Percentiles rank a stretch among this genome's conserved stretches.
Conservation (phyloP, 2,329 filamentous ascomycete genomes). For the Hawksworthiomyces lignivorus region DNA sequence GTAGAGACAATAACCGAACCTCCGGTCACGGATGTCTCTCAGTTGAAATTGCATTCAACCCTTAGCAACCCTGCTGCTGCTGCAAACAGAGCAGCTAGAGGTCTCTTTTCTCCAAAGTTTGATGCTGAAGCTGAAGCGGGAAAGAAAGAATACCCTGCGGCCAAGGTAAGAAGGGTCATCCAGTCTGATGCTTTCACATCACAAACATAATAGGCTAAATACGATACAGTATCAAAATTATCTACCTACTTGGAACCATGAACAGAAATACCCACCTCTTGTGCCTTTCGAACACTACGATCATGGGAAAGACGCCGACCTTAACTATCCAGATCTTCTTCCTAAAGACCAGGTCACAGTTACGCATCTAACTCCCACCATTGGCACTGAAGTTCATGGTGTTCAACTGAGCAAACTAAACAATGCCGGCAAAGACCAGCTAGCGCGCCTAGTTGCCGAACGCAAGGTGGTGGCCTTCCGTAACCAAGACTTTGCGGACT, state of each 20-base stretch:
- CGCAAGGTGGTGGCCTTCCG: constrained; percentile 64
- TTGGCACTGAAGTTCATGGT: constrained; percentile 59
- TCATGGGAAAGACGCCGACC: constrained; percentile 61
- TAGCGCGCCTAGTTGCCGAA: constrained; percentile 60
- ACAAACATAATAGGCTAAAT: too few relatives aligned
- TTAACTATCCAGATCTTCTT: constrained; percentile 54
- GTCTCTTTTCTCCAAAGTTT: background rate
- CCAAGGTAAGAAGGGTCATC: constrained; percentile 2
- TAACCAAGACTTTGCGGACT: constrained; percentile 57
- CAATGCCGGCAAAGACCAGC: constrained; percentile 57
- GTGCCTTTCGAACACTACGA: constrained; percentile 59
- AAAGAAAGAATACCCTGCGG: background rate
- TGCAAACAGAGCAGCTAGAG: background rate
- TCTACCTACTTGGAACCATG: constrained; percentile 53
- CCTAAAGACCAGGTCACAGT: constrained; percentile 34
- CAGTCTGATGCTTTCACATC: too few relatives aligned
- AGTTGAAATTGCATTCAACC: background rate
- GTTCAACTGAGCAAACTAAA: constrained; percentile 57
- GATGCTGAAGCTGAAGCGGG: constrained; percentile 4
- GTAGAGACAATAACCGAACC: background rate
- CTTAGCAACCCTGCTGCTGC: background rate
- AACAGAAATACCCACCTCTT: constrained; percentile 52
- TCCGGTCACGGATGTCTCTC: background rate
- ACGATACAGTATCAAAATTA: constrained; percentile 50
- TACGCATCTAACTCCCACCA: constrained; percentile 55